Conservation (phyloP, 345 rosid species). For the Citrus medica region DNA sequence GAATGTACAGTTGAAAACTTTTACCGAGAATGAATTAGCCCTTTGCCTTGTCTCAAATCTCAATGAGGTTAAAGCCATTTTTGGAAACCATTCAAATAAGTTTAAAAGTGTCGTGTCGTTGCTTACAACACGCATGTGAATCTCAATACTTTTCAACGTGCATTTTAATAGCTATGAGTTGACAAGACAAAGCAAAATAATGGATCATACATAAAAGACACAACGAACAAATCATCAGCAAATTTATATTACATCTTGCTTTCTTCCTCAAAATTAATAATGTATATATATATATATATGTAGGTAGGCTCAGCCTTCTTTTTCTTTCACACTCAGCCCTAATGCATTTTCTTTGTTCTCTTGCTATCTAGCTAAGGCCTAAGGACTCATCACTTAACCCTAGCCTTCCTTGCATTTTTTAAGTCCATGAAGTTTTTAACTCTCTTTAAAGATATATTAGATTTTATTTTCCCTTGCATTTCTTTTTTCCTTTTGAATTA, state of each 20-base stretch:
- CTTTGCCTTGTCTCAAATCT: too few species aligned
- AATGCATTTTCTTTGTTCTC: too few species aligned
- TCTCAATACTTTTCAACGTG: background rate
- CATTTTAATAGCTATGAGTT: background rate
- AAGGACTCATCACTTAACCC: background rate
- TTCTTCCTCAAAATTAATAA: background rate
- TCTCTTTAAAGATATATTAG: too few species aligned
- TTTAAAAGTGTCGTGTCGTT: background rate
- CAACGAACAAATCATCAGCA: background rate
- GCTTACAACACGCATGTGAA: constrained; percentile 8
- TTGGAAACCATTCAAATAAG: background rate
- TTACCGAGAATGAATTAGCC: too few species aligned
- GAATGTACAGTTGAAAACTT: too few species aligned
- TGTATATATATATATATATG: too few species aligned
- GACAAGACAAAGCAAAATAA: constrained; percentile 4
- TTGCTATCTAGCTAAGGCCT: too few species aligned
- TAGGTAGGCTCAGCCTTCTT: too few species aligned
- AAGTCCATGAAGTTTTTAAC: too few species aligned
- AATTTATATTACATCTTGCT: background rate
- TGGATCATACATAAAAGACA: constrained; percentile 2
- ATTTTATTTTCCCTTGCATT: too few species aligned
- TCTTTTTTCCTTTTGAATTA: too few species aligned
- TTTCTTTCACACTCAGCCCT: background rate
- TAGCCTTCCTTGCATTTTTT: background rate
- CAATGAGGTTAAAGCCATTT: too few species aligned